Evolutionary conservation across 148 eudicot genomes (phyloP).

Genomic region (Beta vulgaris): DNA sequence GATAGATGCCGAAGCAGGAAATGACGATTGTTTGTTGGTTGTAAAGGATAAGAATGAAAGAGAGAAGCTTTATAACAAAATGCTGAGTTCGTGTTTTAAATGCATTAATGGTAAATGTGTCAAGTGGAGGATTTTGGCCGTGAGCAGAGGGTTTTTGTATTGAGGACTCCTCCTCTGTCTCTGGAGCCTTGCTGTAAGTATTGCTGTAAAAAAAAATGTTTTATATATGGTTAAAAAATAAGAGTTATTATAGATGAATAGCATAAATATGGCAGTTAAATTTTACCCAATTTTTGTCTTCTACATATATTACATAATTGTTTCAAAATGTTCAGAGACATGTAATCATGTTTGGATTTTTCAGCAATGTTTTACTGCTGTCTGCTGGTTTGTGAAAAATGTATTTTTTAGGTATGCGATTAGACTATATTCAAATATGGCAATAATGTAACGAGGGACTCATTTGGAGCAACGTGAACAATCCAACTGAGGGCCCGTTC

Average conservation of each 20-base stretch:
- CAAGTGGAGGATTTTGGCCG: not conserved
- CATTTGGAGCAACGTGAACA: no score
- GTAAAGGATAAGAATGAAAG: slow-evolving; percentile 16
- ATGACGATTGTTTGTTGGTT: not conserved
- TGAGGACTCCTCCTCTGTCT: not conserved
- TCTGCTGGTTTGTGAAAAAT: no score
- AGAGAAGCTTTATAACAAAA: not conserved
- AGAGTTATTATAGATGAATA: not conserved
- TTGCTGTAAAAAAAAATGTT: slow-evolving; percentile 20
- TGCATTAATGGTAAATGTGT: slow-evolving; percentile 2
- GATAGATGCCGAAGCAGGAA: not conserved
- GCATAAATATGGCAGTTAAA: not conserved
- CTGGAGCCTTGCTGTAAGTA: slow-evolving; percentile 16
- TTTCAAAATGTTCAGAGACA: no score
- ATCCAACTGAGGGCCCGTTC: no score
- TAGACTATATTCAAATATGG: no score
- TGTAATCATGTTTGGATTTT: no score
- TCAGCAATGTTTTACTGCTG: no score
- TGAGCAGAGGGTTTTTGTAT: slow-evolving; percentile 14
- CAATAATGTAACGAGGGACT: no score
- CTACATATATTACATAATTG: no score
- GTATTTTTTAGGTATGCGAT: no score
- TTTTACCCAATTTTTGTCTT: no score
- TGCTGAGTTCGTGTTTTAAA: not conserved
- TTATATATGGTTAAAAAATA: slow-evolving; percentile 10